Evolutionary conservation across 306 rosid genomes (phyloP).

Genomic region (Astragalus membranaceus): DNA sequence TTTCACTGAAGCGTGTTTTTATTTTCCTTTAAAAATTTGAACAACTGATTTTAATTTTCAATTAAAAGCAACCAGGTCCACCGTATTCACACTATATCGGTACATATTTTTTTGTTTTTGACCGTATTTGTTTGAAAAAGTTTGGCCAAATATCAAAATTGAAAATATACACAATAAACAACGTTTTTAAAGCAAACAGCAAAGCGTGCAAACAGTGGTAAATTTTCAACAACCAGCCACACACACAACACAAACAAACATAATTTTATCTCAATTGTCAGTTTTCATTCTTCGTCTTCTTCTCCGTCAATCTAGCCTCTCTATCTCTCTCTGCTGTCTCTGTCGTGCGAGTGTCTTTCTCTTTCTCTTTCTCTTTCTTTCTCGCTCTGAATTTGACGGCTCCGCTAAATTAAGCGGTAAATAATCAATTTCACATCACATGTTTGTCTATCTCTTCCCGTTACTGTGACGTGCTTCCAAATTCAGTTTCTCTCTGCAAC

Average conservation of each 20-base stretch:
- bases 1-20: too few relatives aligned
- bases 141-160: too few relatives aligned
- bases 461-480: background rate
- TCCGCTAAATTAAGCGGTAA: slow-evolving; percentile 20
- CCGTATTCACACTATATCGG: too few relatives aligned
- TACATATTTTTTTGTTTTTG: too few relatives aligned
- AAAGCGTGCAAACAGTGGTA: background rate
- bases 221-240: background rate
- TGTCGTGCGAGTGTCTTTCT: background rate
- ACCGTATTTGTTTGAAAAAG: too few relatives aligned
- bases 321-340: background rate
- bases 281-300: slow-evolving; percentile 13
- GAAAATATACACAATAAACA: too few relatives aligned
- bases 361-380: too few relatives aligned
- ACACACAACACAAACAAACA: background rate
- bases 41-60: too few relatives aligned
- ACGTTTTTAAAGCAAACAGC: too few relatives aligned
- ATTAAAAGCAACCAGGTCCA: too few relatives aligned
- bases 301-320: slow-evolving; percentile 15
- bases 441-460: background rate
- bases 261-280: background rate
- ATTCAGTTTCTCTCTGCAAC: background rate
- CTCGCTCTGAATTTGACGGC: slow-evolving; percentile 22
- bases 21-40: too few relatives aligned
- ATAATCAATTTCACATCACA: background rate